Evolutionary conservation across 208 protist genomes (phyloP).

Genomic region (Phytomonas sp.): DNA sequence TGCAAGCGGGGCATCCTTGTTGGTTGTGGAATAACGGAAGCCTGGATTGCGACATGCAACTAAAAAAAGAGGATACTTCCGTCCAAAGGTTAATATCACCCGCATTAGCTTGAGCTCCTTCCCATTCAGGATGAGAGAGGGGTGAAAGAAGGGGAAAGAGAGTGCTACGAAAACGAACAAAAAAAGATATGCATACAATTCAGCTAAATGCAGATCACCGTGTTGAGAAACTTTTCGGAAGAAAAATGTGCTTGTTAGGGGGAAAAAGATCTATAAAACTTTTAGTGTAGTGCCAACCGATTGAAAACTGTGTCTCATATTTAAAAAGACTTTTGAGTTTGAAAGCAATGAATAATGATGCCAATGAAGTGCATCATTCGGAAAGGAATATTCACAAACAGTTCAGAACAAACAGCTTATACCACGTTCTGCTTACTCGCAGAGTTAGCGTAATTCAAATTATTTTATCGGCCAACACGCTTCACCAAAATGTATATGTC

Average conservation of each 20-base stretch:
- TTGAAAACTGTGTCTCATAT: slow-evolving; percentile 1
- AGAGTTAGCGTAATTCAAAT: not conserved
- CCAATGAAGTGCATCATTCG: not conserved
- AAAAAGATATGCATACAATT: slow-evolving; percentile 4
- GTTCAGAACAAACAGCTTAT: not conserved
- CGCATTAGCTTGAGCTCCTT: not conserved
- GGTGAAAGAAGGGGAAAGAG: not conserved
- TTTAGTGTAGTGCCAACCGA: not conserved
- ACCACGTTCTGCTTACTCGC: not conserved
- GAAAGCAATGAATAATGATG: not conserved
- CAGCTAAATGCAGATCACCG: not conserved
- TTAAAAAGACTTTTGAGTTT: not conserved
- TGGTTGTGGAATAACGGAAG: not conserved
- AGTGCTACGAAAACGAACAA: not conserved
- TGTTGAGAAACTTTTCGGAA: not conserved
- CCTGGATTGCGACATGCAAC: not conserved
- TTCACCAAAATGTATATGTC: slow-evolving; percentile 85
- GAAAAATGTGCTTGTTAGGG: not conserved
- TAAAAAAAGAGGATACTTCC: not conserved
- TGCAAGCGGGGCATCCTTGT: not conserved
- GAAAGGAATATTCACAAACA: not conserved
- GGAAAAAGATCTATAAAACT: slow-evolving; percentile 2
- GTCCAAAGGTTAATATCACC: not conserved
- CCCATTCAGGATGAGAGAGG: not conserved
- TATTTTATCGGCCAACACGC: slow-evolving; percentile 51